Conservation (phyloP, 768 basidiomycete genomes). For the Termitomyces sp. region DNA sequence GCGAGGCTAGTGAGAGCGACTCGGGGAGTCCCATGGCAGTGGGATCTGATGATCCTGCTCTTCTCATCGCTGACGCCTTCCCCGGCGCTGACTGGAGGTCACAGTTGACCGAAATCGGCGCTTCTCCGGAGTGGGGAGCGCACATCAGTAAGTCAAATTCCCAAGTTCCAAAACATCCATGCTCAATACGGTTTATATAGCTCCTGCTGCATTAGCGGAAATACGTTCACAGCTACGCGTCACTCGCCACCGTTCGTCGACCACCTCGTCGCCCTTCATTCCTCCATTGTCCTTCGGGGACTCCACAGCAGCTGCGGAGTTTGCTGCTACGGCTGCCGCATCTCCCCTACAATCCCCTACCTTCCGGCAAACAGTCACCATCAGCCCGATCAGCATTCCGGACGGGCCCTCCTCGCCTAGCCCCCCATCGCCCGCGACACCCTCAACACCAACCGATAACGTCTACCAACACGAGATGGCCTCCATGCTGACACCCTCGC, state of each 20-base stretch:
- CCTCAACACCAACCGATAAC: slow-evolving; percentile 22
- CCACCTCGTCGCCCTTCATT: slow-evolving; percentile 19
- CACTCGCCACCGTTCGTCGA: slow-evolving; percentile 18
- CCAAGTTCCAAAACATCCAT: background rate
- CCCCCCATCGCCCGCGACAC: slow-evolving; percentile 26
- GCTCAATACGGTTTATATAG: slow-evolving; percentile 9
- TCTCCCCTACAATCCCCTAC: slow-evolving; percentile 19
- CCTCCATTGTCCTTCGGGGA: slow-evolving; percentile 17
- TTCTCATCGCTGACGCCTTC: slow-evolving; percentile 36
- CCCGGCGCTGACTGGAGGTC: slow-evolving; percentile 20
- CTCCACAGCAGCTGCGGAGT: slow-evolving; percentile 21
- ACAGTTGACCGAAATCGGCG: slow-evolving; percentile 13
- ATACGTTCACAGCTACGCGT: slow-evolving; percentile 6
- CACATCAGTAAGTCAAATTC: slow-evolving; percentile 1
- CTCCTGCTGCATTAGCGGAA: slow-evolving; percentile 6
- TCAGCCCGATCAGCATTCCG: slow-evolving; percentile 32
- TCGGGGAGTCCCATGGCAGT: slow-evolving; percentile 47
- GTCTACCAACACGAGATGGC: slow-evolving; percentile 20
- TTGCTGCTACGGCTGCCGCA: slow-evolving; percentile 6
- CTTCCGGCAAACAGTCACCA: slow-evolving; percentile 27
- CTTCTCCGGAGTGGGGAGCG: slow-evolving; percentile 3
- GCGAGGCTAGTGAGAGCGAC: slow-evolving; percentile 43
- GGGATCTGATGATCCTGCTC: slow-evolving; percentile 37
- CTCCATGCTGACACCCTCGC: slow-evolving; percentile 41
- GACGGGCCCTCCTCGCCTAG: slow-evolving; percentile 25